phyloP scores from a whole-genome alignment of 495 filamentous ascomycete species.

The Aspergillus panamensis region DNA sequence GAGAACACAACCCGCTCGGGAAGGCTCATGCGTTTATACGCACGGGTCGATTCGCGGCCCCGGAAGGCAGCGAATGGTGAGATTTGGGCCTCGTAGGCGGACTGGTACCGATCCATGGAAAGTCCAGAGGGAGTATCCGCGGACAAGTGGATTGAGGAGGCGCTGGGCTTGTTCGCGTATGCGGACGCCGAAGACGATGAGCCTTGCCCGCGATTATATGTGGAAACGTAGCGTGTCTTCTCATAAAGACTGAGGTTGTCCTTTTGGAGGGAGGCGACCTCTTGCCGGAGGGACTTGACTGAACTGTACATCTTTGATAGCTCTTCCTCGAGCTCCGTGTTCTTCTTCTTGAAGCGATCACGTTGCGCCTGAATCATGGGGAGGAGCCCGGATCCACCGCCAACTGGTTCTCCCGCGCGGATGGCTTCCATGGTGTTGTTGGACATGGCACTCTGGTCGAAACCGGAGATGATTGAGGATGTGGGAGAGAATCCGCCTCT shows the following conservation, averaged over 20 bases:
- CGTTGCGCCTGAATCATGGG: constrained; percentile 98
- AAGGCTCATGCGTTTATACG: constrained; percentile 92
- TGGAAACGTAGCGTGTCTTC: constrained; percentile 93
- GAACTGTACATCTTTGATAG: constrained; percentile 76
- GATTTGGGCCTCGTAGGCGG: constrained; percentile 90
- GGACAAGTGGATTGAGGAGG: constrained; percentile 62
- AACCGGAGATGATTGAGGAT: constrained; percentile 95
- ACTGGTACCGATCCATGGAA: constrained; percentile 81
- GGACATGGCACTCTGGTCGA: constrained; percentile 58
- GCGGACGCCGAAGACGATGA: constrained; percentile 68
- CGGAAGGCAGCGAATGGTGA: constrained; percentile 94
- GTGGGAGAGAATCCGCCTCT: constrained; percentile 79
- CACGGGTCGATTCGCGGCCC: constrained; percentile 83
- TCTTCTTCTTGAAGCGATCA: constrained; percentile 97
- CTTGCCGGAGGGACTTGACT: constrained; percentile 82
- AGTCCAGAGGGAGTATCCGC: constrained; percentile 59
- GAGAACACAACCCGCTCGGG: constrained; percentile 89
- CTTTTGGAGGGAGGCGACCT: constrained; percentile 88
- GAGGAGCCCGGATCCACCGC: constrained; percentile 84
- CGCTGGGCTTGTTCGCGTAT: constrained; percentile 69
- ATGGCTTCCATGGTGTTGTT: constrained; percentile 53
- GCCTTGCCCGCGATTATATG: constrained; percentile 69
- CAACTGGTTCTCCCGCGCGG: constrained; percentile 66
- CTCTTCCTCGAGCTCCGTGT: constrained; percentile 85
- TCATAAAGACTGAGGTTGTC: constrained; percentile 97